Base-by-base conservation (phyloP, 1,139 yeast species). In the Williopsis jadinii region DNA sequence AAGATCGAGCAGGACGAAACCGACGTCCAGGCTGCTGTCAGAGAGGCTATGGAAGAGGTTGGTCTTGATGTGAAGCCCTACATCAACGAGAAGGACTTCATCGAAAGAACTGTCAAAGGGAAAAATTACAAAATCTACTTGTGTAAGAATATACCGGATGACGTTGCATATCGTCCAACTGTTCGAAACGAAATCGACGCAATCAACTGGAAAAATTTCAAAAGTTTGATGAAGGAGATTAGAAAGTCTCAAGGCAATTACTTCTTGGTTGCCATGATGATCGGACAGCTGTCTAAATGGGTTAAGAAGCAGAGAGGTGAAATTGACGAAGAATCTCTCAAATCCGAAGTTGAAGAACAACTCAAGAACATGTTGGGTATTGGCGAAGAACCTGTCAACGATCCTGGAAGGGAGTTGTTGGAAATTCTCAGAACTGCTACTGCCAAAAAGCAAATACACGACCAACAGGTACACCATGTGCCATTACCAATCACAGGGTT, bases 41-140 rank as follows among this genome's bases (percentile, higher is more conserved):
- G 99, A 57, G 99, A 94, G 61, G 92, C 86, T 19, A 75, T 74
- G 49, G 99, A 94, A 64, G 99, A 94, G 61, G 92, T 90, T n/a
- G 96, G 98, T 0, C 88, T 83, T 55, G 94, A 90, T 61, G 80
- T 87, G 38, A 64, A 79, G 5, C 79, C 77, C 11, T 74, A 73
- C 51, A 71, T 90, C 40, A 75, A 77, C 47, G 82, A 81, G 47
- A 73, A 80, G 31, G 90, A 84, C 44, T 85, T 74, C 47, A 73
- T 88, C 40, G 97, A 92, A 58, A 75, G 95, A 59, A 85, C 87
- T 8, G 76, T 87, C 32, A 69, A 71, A 40, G 95, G 94, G 11
- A 92, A 92, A 61, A 87, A 86, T 61, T 85, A 85, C 61, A 83
- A 88, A 55, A 84, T 94, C 29, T 94, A 77, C 58, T 66, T 92